A percentile compares a stretch with the other conserved stretches of the same genome.
Conservation (phyloP, 2,329 filamentous ascomycete species). For the Zymoseptoria crescenta region DNA sequence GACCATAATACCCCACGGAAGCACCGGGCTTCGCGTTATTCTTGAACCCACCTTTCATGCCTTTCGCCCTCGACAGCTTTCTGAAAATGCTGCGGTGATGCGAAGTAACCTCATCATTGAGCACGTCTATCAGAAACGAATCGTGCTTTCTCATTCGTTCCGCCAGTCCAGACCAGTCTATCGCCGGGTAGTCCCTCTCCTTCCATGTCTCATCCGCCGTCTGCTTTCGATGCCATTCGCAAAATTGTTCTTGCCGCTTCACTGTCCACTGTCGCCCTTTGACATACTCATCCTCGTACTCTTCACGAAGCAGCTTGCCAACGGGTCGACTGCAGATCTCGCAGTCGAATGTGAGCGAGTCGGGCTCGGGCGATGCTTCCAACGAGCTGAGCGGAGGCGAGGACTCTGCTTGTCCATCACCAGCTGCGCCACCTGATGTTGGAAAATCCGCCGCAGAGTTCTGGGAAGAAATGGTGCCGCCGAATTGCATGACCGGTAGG, state of each 20-base stretch:
- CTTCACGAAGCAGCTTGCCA: constrained; percentile 18
- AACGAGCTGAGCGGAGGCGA: not conserved
- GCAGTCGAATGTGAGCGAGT: constrained; percentile 12
- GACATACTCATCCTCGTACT: constrained; percentile 24
- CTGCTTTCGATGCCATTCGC: constrained; percentile 24
- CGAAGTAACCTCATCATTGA: constrained; percentile 19
- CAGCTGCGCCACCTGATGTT: not conserved
- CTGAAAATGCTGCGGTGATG: constrained; percentile 22
- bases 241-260: constrained; percentile 29
- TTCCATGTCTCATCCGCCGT: constrained; percentile 24
- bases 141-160: constrained; percentile 23
- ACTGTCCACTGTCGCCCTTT: constrained; percentile 19
- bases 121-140: constrained; percentile 17
- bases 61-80: constrained; percentile 18
- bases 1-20: constrained; percentile 31
- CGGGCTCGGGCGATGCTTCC: not conserved
- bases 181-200: constrained; percentile 26
- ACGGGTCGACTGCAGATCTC: constrained; percentile 21
- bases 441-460: not conserved
- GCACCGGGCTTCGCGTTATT: constrained; percentile 8
- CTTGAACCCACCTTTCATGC: constrained; percentile 10
- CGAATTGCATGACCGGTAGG: not conserved
- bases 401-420: not conserved
- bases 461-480: not conserved
- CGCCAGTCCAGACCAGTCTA: constrained; percentile 26